phyloP scores from a whole-genome alignment of 257 asterid species.

The Perilla frutescens region DNA sequence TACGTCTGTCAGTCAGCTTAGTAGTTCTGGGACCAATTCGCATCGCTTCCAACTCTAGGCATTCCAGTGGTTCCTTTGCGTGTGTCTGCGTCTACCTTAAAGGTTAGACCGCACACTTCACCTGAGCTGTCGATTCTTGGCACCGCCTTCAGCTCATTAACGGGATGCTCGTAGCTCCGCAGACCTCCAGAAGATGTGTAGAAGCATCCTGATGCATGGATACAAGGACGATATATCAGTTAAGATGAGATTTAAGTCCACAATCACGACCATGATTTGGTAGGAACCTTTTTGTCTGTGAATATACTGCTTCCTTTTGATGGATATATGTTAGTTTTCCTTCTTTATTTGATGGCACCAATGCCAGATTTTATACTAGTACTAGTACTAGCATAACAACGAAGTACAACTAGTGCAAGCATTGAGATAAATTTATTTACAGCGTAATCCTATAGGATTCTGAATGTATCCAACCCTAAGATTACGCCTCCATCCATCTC shows the following conservation, averaged over 20 bases:
- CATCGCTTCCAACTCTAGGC: conserved; percentile 95
- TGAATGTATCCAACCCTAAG: not conserved
- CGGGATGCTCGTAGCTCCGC: conserved; percentile 88
- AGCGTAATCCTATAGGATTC: not conserved
- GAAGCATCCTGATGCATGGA: conserved; percentile 69
- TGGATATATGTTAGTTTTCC: not conserved
- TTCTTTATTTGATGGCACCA: not conserved
- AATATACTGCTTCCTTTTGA: not conserved
- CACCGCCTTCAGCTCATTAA: conserved; percentile 81
- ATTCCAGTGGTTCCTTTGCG: conserved; percentile 65
- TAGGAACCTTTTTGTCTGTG: not conserved
- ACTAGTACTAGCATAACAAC: no score
- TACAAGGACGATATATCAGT: not conserved
- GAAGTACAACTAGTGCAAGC: not conserved
- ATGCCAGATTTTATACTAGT: no score
- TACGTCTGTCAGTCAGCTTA: conserved; percentile 30
- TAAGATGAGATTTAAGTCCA: not conserved
- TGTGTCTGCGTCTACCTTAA: conserved; percentile 77
- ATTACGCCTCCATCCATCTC: not conserved
- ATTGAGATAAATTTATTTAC: not conserved
- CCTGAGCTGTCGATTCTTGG: conserved; percentile 96
- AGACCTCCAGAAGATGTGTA: conserved; percentile 95
- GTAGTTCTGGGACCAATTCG: conserved; percentile 88
- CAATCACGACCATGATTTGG: no score
- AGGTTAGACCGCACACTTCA: conserved; percentile 81